phyloP scores from a whole-genome alignment of 2,329 filamentous ascomycete genomes.

The Didymella lethalis region DNA sequence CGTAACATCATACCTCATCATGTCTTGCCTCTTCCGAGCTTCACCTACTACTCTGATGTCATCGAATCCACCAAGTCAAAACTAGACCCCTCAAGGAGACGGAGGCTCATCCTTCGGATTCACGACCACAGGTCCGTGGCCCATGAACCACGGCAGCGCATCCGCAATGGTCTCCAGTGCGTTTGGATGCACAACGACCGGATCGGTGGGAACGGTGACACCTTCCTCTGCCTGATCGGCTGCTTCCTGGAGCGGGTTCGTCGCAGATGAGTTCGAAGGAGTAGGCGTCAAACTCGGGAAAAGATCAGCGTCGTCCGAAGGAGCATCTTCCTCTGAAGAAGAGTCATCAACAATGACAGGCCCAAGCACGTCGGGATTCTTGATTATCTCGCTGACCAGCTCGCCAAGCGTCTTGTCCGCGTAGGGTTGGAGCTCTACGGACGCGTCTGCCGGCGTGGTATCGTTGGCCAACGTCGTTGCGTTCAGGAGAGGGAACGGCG shows the following conservation, averaged over 20 bases:
- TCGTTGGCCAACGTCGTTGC: neutral
- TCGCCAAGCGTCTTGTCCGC: conserved; percentile 17
- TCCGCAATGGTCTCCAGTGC: conserved; percentile 8
- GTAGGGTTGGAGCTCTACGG: conserved; percentile 6
- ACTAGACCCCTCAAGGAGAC: neutral
- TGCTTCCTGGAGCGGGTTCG: conserved; percentile 13
- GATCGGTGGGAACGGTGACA: neutral
- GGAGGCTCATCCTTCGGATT: neutral
- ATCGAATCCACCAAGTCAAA: no score
- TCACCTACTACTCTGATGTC: no score
- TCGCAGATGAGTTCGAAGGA: neutral
- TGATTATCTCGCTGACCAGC: conserved; percentile 9
- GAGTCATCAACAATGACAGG: neutral
- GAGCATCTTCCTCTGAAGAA: neutral
- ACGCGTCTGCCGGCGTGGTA: neutral
- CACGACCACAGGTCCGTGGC: neutral
- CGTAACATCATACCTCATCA: neutral
- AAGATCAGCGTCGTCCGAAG: no score
- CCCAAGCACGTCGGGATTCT: neutral
- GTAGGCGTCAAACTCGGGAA: neutral
- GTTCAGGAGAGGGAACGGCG: neutral
- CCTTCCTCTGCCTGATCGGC: conserved; percentile 8
- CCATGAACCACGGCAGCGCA: conserved; percentile 12
- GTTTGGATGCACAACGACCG: neutral
- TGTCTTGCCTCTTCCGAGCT: no score